phyloP scores from a whole-genome alignment of 352 stramenopile species.

The Pythium brachiatum region DNA sequence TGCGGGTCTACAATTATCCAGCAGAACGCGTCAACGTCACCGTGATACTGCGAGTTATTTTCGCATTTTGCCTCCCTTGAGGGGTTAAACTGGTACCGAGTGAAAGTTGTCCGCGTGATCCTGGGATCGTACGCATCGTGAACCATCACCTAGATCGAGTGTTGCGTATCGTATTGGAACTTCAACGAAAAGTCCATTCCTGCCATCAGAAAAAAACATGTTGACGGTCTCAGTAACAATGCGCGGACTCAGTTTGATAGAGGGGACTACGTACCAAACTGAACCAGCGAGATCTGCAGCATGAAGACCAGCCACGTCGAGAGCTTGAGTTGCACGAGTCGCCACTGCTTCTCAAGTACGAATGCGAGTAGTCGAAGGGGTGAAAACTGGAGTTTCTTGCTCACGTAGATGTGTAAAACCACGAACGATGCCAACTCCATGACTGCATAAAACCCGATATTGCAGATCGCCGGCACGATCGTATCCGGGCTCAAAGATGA shows the following conservation, averaged over 20 bases:
- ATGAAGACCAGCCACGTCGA: conserved; percentile 23
- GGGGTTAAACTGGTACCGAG: too few species aligned
- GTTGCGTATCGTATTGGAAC: not conserved
- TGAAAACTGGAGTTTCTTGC: conserved; percentile 24
- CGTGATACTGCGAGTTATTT: too few species aligned
- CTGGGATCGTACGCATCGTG: not conserved
- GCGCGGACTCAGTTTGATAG: too few species aligned
- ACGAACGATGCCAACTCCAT: conserved; percentile 31
- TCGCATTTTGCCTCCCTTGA: too few species aligned
- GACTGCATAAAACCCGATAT: conserved; percentile 23
- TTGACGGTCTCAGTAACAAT: not conserved
- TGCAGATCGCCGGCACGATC: not conserved
- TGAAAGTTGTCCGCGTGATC: not conserved
- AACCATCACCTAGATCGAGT: not conserved
- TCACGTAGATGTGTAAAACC: conserved; percentile 21
- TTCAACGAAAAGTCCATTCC: conserved; percentile 15
- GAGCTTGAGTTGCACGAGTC: conserved; percentile 23
- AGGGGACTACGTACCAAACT: conserved; percentile 7
- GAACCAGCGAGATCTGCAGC: conserved; percentile 1
- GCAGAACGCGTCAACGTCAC: not conserved
- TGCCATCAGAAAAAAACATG: not conserved
- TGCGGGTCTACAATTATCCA: too few species aligned
- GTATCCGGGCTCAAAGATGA: not conserved
- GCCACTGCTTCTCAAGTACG: conserved; percentile 31
- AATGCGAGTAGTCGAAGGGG: conserved; percentile 30